Conservation (phyloP, 495 filamentous ascomycete species). For the Trichoderma virens region DNA sequence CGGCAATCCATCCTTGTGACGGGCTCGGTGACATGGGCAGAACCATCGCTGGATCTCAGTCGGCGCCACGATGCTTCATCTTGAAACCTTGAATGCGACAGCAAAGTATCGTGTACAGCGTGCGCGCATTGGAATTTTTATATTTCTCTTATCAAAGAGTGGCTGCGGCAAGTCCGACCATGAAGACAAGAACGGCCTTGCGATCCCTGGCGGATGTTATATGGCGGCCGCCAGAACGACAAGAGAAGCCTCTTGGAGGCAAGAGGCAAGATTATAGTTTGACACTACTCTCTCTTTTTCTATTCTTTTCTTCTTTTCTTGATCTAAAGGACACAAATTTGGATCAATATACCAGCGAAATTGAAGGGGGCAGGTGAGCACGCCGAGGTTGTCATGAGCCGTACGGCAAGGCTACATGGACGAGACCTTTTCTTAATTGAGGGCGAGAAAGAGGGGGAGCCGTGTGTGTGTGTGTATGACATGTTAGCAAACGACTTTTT, state of each 20-base stretch:
- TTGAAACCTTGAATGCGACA: neutral
- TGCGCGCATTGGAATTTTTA: too few relatives aligned
- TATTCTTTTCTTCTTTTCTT: neutral
- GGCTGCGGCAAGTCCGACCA: neutral
- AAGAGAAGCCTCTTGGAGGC: too few relatives aligned
- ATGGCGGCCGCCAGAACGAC: neutral
- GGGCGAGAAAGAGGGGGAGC: neutral
- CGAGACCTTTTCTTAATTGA: neutral
- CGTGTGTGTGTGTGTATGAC: neutral
- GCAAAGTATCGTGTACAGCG: neutral
- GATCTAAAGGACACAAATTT: neutral
- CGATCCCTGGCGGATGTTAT: neutral
- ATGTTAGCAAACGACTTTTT: neutral
- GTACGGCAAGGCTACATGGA: neutral
- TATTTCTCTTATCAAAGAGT: neutral
- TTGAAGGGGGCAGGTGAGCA: neutral
- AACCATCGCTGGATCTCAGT: neutral
- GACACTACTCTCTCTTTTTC: neutral
- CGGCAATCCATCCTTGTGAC: neutral
- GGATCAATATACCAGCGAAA: neutral
- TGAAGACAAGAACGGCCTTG: neutral
- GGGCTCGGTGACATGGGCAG: neutral
- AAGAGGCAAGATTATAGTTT: neutral
- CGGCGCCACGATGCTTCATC: neutral
- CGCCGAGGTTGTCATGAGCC: neutral